A percentile compares a stretch with the other conserved stretches of the same genome.
These are phyloP conservation scores for Diaporthe australafricana DNA, from an alignment of 2,329 filamentous ascomycete species.

Conservation along the genomic window DNA sequence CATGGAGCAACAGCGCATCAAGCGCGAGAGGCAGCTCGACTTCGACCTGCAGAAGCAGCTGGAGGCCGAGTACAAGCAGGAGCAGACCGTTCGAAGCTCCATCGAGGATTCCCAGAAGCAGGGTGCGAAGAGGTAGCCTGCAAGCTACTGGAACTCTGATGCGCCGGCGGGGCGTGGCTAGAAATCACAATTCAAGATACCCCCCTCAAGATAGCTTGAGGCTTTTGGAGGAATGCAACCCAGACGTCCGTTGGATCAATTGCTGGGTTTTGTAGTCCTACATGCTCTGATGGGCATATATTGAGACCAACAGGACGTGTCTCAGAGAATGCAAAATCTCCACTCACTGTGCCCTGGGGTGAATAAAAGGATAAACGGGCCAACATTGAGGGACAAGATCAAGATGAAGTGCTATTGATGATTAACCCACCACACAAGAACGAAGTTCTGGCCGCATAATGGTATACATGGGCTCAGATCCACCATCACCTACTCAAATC, in stretches of 20 bases:
- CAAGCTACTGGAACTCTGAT: neutral
- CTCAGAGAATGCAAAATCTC: neutral
- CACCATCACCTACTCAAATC: neutral
- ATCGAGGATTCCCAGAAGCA: conserved; percentile 34
- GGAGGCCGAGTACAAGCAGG: conserved; percentile 89
- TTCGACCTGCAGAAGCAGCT: conserved; percentile 91
- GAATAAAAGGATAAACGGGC: neutral
- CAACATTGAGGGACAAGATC: neutral
- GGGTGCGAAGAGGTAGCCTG: neutral
- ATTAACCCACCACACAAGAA: neutral
- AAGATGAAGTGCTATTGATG: too few relatives aligned
- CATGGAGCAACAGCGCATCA: conserved; percentile 91
- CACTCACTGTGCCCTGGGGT: neutral
- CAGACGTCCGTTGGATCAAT: too few relatives aligned
- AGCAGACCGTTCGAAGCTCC: conserved; percentile 78
- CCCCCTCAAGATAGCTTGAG: neutral
- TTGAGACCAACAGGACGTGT: neutral
- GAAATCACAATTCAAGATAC: neutral
- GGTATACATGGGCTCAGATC: too few relatives aligned
- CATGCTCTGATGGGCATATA: neutral
- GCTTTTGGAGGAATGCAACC: too few relatives aligned
- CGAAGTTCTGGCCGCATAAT: neutral
- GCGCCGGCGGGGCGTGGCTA: neutral
- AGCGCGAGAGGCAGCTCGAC: conserved; percentile 90
- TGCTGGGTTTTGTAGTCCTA: neutral